A percentile compares a stretch with the other conserved stretches of the same genome.
These are phyloP conservation scores for Huntiella bhutanensis DNA, from an alignment of 2,329 filamentous ascomycete species.

Conservation along the genomic window DNA sequence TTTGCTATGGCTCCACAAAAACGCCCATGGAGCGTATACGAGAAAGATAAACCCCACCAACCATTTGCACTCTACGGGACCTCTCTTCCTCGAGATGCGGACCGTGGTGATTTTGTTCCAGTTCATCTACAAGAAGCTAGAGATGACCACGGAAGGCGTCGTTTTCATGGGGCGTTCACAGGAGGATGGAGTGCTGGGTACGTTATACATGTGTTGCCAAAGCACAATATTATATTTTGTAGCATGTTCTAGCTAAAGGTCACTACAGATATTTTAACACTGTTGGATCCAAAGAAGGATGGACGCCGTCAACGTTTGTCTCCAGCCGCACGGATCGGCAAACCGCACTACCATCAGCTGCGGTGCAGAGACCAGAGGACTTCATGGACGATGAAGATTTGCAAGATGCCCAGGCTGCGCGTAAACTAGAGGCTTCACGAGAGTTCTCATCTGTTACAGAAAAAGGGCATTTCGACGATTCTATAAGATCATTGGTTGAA, in stretches of 20 bases:
- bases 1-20: slow-evolving; percentile 48
- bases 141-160: slow-evolving; percentile 76
- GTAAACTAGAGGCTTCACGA: slow-evolving; percentile 52
- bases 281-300: slow-evolving; percentile 95
- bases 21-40: slow-evolving; percentile 59
- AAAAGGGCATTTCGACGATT: no score
- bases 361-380: slow-evolving; percentile 54
- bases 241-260: slow-evolving; percentile 13
- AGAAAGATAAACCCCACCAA: slow-evolving; percentile 48
- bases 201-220: background rate
- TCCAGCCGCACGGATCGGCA: slow-evolving; percentile 63
- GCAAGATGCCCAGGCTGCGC: slow-evolving; percentile 63
- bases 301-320: slow-evolving; percentile 80
- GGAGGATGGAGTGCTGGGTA: slow-evolving; percentile 92
- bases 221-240: background rate
- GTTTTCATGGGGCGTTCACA: slow-evolving; percentile 89
- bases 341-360: slow-evolving; percentile 14
- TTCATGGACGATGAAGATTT: slow-evolving; percentile 98
- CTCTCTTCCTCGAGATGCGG: slow-evolving; percentile 61
- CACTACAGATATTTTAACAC: slow-evolving; percentile 75
- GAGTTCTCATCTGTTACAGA: slow-evolving; percentile 48
- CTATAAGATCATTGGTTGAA: slow-evolving; percentile 24
- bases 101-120: slow-evolving; percentile 83
- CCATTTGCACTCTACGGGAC: slow-evolving; percentile 71
- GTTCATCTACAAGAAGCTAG: slow-evolving; percentile 98